Evolutionary conservation across 148 eudicot species (phyloP), one percentile per base, ranked within the genome.

Genomic region (Diospyros lotus): DNA sequence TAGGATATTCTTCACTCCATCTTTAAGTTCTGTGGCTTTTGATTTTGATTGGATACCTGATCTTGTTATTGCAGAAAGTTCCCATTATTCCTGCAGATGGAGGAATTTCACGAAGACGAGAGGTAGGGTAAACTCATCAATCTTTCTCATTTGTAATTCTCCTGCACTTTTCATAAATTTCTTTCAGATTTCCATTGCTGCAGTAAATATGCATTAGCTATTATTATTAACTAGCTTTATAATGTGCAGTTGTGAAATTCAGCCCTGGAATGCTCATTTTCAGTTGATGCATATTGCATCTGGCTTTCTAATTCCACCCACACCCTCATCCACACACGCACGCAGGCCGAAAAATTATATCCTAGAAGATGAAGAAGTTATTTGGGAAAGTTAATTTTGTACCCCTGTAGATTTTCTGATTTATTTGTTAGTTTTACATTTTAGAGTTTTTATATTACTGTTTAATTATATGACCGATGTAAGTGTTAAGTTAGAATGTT

Each of bases 31-130:
- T 10, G 42, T 69, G 51, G 44, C 40, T 58, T 63, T 54, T 67
- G 42, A 65, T 77, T 66, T 28, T 58, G 69, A 58, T 72, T 76
- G 51, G 38, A 17, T 72, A 50, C 48, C 58, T 60, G 42, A 56
- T 76, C 68, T 59, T 78, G 53, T 80, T 55, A 42, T 62, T 87
- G 83, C 96, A 95, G 99, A 92, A 81, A 89, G 87, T 92, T 40
- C 88, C 89, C 4, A 90, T 95, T 75, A 82, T 95, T 81, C 90
- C 96, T 39, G 86, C 91, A 68, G 99, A 95, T 77, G 99, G 97
- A 66, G 96, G 85, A 41, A 88, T 92, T 75, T 84, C 87, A 64
- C 82, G 87, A 81, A 73, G 64, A 75, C 84, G 96, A 79, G 84
- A 90, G 99, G 99, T 95, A 92, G 52, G 58, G 2, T 17, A 17